Base-by-base conservation (phyloP, 2,329 filamentous ascomycete genomes). In the Harringtonia aguacate region DNA sequence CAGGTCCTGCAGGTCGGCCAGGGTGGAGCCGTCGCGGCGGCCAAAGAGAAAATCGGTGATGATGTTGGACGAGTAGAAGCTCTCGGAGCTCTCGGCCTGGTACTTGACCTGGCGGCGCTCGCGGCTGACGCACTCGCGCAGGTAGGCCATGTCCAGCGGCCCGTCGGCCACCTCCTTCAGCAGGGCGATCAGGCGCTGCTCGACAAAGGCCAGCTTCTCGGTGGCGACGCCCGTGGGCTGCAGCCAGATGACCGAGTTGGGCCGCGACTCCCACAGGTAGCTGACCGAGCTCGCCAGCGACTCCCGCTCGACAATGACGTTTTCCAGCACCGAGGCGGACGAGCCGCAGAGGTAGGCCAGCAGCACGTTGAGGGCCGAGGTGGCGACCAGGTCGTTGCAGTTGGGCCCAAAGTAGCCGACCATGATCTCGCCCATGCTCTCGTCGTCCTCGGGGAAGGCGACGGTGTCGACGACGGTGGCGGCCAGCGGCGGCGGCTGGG, bases 401-500 rank as follows among this genome's bases (percentile, higher is more conserved):
- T 82, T 73, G 0, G 92, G 92, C 1, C 92, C 92, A 44, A 97
- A 79, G 64, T 94, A 95, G 2, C 77, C 84, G 18, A 95, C 79
- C 39, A 86, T 68, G 40, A 97, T 79, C 58, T 97, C 90, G 31
- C 92, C 92, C 45, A 81, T 85, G 0, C 87, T 90, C 59, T 98
- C 92, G 52, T 98, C 92, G 55, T 95, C 90, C 59, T 98, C 92
- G 0, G 92, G 92, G 55, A 98, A 98, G 50, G 94, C 82, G 24
- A 94, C 82, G 0, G 74, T 86, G 52, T 90, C 78, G 13, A 94
- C 64, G 12, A 81, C 70, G 0, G 86, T 87, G 58, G 85, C 72
- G 27, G 75, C 74, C 24, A 98, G 68, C 0, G 77, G 64, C 3
- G 86, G 82, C 0, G 87, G 81, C 51, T 85, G 84, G 43, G 79